Evolutionary conservation across 2,329 filamentous ascomycete species (phyloP).

Genomic region (Penicillium verrucosum): DNA sequence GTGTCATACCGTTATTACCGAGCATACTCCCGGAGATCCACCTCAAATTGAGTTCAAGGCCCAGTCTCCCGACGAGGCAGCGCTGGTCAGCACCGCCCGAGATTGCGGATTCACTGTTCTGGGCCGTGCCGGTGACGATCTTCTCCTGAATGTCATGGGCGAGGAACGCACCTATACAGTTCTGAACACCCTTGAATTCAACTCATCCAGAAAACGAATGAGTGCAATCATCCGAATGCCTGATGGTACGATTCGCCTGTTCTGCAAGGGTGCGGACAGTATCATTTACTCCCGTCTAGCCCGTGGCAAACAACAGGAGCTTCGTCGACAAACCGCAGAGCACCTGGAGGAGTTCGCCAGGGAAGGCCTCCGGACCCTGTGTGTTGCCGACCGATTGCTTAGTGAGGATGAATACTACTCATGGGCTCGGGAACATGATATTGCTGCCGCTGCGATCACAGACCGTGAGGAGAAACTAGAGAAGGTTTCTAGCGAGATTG

Average conservation of each 20-base stretch:
- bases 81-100: conserved; percentile 86
- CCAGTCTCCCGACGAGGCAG: conserved; percentile 94
- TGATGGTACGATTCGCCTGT: conserved; percentile 80
- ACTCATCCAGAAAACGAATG: conserved; percentile 95
- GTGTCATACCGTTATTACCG: conserved; percentile 95
- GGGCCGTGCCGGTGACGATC: conserved; percentile 72
- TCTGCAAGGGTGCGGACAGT: conserved; percentile 96
- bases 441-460: conserved; percentile 77
- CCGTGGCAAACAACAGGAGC: conserved; percentile 77
- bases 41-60: conserved; percentile 94
- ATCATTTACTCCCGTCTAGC: conserved; percentile 92
- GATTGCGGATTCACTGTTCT: conserved; percentile 95
- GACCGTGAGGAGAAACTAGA: conserved; percentile 93
- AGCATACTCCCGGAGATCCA: conserved; percentile 82
- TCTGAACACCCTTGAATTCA: conserved; percentile 95
- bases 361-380: conserved; percentile 90
- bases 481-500: conserved; percentile 81
- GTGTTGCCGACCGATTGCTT: conserved; percentile 80
- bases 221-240: conserved; percentile 96
- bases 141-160: conserved; percentile 82
- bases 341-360: conserved; percentile 96
- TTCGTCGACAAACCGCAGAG: conserved; percentile 79
- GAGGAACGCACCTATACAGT: conserved; percentile 81
- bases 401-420: conserved; percentile 75
- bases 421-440: conserved; percentile 85